Conservation (phyloP, 768 basidiomycete species). For the Terana coerulea region DNA sequence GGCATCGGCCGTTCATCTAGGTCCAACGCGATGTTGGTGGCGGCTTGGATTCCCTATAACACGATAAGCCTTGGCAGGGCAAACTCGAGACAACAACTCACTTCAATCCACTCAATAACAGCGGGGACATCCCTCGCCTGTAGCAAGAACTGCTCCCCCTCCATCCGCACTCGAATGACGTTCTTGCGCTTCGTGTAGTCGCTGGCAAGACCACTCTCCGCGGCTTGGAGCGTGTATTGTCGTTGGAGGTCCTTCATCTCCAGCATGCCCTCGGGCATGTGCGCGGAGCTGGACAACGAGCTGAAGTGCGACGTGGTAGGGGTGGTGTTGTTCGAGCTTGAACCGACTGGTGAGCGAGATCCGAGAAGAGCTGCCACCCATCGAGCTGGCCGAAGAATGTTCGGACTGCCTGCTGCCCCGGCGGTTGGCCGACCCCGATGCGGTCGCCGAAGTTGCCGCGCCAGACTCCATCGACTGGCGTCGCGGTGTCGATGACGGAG, state of each 20-base stretch:
- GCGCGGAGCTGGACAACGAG: slow-evolving; percentile 2
- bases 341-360: background rate
- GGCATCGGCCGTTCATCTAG: slow-evolving; percentile 92
- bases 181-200: slow-evolving; percentile 94
- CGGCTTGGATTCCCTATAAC: slow-evolving; percentile 81
- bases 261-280: slow-evolving; percentile 24
- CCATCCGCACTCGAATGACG: slow-evolving; percentile 86
- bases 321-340: background rate
- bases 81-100: slow-evolving; percentile 28
- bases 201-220: slow-evolving; percentile 91
- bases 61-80: slow-evolving; percentile 3
- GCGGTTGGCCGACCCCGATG: slow-evolving; percentile 6
- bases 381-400: background rate
- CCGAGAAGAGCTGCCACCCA: background rate
- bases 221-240: slow-evolving; percentile 79
- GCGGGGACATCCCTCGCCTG: slow-evolving; percentile 81
- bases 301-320: slow-evolving; percentile 12
- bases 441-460: slow-evolving; percentile 14
- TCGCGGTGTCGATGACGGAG: slow-evolving; percentile 6
- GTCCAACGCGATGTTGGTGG: slow-evolving; percentile 88
- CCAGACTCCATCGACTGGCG: slow-evolving; percentile 8
- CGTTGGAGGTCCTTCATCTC: slow-evolving; percentile 53
- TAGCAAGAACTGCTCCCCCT: slow-evolving; percentile 95
- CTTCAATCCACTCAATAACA: slow-evolving; percentile 97
- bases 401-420: slow-evolving; percentile 4